Evolutionary conservation across 2,329 filamentous ascomycete species (phyloP).

Genomic region (Fusarium napiforme): DNA sequence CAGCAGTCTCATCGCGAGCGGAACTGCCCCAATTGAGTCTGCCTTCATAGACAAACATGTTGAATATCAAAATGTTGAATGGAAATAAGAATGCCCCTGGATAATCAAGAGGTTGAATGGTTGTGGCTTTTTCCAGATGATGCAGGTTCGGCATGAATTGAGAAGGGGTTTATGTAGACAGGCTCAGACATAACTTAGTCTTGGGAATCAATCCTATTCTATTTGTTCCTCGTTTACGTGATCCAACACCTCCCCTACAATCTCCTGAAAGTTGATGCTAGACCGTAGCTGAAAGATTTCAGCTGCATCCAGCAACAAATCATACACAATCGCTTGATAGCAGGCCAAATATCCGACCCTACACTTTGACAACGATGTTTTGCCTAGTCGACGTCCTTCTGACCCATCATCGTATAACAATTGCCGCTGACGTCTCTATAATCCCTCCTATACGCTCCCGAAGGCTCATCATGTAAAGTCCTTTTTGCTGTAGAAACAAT

Average conservation of each 20-base stretch:
- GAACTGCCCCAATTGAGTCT: conserved; percentile 31
- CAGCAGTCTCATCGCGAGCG: conserved; percentile 29
- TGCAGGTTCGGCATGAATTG: no score
- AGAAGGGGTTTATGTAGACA: not conserved
- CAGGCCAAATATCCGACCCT: not conserved
- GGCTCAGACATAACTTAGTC: not conserved
- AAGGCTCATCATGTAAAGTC: not conserved
- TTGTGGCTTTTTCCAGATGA: not conserved
- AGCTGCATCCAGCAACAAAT: not conserved
- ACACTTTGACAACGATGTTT: not conserved
- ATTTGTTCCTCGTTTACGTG: fast-evolving
- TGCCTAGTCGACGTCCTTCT: not conserved
- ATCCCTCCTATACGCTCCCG: fast-evolving
- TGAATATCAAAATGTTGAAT: fast-evolving
- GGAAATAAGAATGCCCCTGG: fast-evolving
- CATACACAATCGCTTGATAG: no score
- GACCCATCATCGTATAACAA: not conserved
- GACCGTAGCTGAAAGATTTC: not conserved
- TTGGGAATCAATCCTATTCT: not conserved
- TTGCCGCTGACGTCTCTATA: not conserved
- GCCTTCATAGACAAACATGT: conserved; percentile 33
- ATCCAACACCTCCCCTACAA: fast-evolving
- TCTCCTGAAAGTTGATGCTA: not conserved
- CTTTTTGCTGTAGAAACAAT: not conserved
- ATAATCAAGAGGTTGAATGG: not conserved